A percentile compares a stretch with the other conserved stretches of the same genome.
Evolutionary conservation across 352 stramenopile species (phyloP).

Genomic region (Thalassiosira gravida): DNA sequence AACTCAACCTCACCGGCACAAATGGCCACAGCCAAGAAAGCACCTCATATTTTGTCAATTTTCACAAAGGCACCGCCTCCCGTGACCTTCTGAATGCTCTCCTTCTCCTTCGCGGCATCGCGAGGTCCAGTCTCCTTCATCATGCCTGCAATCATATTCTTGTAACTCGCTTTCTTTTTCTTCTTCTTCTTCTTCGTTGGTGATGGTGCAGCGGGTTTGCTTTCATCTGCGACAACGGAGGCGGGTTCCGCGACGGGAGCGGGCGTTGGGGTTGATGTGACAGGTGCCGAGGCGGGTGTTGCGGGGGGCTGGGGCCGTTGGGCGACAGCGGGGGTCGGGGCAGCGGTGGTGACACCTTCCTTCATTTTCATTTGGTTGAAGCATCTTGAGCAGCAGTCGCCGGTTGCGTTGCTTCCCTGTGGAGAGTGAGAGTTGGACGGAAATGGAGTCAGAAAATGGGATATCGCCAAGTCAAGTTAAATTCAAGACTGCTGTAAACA

Average conservation of each 20-base stretch:
- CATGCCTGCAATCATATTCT: constrained; percentile 82
- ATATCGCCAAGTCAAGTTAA: no score
- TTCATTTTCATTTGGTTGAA: constrained; percentile 72
- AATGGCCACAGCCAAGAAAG: no score
- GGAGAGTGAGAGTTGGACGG: not conserved
- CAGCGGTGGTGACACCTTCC: constrained; percentile 24
- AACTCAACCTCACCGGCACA: no score
- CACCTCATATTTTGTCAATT: constrained; percentile 87
- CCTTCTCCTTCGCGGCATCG: constrained; percentile 79
- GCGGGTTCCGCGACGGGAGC: constrained; percentile 9
- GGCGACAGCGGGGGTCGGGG: constrained; percentile 4
- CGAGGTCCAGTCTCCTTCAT: constrained; percentile 61
- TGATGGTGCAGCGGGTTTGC: constrained; percentile 20
- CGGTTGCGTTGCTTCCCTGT: constrained; percentile 81
- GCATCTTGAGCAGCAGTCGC: constrained; percentile 85
- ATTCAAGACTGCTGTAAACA: no score
- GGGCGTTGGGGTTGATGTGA: constrained; percentile 20
- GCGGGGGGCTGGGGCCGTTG: constrained; percentile 11
- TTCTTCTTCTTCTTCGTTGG: constrained; percentile 80
- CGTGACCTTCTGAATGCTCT: constrained; percentile 71
- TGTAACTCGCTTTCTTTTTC: constrained; percentile 85
- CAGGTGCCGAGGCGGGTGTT: constrained; percentile 16
- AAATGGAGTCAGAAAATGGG: no score
- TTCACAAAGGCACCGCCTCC: constrained; percentile 84
- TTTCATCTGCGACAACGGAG: not conserved